phyloP scores from a whole-genome alignment of 1,284 basidiomycete species.

The Ustilago nuda region DNA sequence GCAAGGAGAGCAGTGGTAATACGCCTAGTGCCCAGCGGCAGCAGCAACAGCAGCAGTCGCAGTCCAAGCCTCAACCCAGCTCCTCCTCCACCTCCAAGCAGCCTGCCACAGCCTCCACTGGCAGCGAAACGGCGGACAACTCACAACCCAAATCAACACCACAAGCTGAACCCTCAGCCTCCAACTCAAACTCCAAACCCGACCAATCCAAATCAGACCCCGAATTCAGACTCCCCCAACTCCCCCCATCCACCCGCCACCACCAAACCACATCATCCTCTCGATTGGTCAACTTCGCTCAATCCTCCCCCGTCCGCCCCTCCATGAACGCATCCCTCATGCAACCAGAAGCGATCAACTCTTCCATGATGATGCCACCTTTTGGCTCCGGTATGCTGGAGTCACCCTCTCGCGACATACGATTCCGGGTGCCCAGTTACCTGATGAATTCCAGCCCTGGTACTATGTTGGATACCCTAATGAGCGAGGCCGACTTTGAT shows the following conservation, averaged over 20 bases:
- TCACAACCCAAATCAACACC: neutral
- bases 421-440: slow-evolving; percentile 59
- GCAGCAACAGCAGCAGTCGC: neutral
- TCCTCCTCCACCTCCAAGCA: slow-evolving; percentile 10
- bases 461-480: slow-evolving; percentile 62
- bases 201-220: neutral
- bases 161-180: neutral
- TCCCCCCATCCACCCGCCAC: slow-evolving; percentile 18
- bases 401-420: slow-evolving; percentile 42
- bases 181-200: neutral
- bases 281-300: slow-evolving; percentile 39
- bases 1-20: slow-evolving; percentile 11
- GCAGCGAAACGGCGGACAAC: neutral
- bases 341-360: slow-evolving; percentile 32
- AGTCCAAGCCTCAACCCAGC: neutral
- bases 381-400: slow-evolving; percentile 30
- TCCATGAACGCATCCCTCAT: slow-evolving; percentile 39
- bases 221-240: slow-evolving; percentile 19
- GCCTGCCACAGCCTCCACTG: slow-evolving; percentile 1
- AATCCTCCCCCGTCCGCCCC: slow-evolving; percentile 52
- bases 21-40: neutral
- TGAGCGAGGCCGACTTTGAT: slow-evolving; percentile 62
- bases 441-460: slow-evolving; percentile 64
- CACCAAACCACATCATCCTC: slow-evolving; percentile 17
- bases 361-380: slow-evolving; percentile 8